These are phyloP conservation scores for Trichoderma endophyticum DNA, from an alignment of 2,329 filamentous ascomycete species.

Conservation along the genomic window DNA sequence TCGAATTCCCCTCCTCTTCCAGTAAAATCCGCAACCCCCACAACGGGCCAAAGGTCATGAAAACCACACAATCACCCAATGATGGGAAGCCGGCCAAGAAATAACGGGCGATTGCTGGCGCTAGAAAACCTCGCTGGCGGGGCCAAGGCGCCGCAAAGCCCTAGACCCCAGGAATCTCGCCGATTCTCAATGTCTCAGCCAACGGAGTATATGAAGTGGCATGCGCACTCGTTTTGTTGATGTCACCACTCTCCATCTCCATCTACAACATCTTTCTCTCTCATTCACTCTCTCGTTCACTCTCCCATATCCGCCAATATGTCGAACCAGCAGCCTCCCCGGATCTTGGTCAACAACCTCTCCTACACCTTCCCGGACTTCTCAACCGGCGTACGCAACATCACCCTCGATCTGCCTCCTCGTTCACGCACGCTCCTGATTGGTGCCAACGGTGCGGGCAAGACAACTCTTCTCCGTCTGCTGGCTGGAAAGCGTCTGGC, in stretches of 20 bases:
- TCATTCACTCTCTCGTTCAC: background rate
- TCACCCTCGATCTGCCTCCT: slow-evolving; percentile 73
- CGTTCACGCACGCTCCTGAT: slow-evolving; percentile 87
- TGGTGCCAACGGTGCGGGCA: slow-evolving; percentile 94
- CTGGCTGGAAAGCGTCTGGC: slow-evolving; percentile 93
- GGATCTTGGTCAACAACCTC: slow-evolving; percentile 71
- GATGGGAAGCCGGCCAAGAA: background rate
- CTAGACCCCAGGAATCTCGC: background rate
- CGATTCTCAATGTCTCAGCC: background rate
- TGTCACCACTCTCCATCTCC: background rate
- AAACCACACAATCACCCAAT: background rate
- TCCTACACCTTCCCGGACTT: slow-evolving; percentile 89
- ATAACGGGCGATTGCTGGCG: background rate
- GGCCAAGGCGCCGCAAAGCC: background rate
- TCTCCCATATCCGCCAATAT: background rate
- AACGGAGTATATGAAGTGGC: background rate
- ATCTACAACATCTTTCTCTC: background rate
- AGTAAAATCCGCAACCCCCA: background rate
- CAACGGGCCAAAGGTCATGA: background rate
- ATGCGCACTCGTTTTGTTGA: background rate
- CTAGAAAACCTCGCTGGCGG: slow-evolving; percentile 12
- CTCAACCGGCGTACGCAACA: slow-evolving; percentile 70
- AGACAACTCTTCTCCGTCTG: slow-evolving; percentile 92
- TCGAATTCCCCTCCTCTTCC: background rate
- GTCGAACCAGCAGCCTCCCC: slow-evolving; percentile 39